These are phyloP conservation scores for Leishmania tarentolae DNA, from an alignment of 208 protist species.

Conservation along the genomic window DNA sequence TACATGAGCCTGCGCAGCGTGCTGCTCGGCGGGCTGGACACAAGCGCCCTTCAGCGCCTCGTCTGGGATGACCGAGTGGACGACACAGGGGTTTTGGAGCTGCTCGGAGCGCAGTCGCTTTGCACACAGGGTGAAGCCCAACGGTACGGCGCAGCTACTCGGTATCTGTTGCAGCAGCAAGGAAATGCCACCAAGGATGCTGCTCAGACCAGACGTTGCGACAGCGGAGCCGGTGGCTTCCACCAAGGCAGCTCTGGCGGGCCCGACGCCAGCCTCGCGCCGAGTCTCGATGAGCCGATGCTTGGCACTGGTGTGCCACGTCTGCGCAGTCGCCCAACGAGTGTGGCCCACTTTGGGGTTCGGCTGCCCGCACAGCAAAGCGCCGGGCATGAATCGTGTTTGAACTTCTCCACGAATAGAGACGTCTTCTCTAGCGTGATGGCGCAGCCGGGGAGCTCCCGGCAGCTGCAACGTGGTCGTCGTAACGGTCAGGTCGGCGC, in stretches of 20 bases:
- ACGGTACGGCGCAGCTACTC: slow-evolving; percentile 30
- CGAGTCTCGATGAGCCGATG: not conserved
- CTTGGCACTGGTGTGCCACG: slow-evolving; percentile 8
- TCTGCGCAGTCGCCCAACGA: slow-evolving; percentile 27
- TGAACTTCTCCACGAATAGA: slow-evolving; percentile 26
- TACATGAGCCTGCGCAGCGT: slow-evolving; percentile 74
- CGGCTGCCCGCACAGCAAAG: slow-evolving; percentile 18
- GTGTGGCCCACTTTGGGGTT: slow-evolving; percentile 31
- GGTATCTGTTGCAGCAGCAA: slow-evolving; percentile 29
- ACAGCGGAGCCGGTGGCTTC: not conserved
- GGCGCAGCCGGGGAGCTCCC: slow-evolving; percentile 4
- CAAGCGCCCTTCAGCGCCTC: slow-evolving; percentile 40
- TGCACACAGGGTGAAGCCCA: slow-evolving; percentile 35
- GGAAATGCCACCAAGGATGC: not conserved
- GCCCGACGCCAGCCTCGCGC: slow-evolving; percentile 1
- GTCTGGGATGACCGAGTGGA: slow-evolving; percentile 54
- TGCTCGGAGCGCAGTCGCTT: slow-evolving; percentile 44
- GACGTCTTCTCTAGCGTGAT: slow-evolving; percentile 50
- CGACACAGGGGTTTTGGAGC: slow-evolving; percentile 53
- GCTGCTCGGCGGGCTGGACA: slow-evolving; percentile 54
- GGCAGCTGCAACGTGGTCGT: too few relatives aligned
- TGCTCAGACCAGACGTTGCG: not conserved
- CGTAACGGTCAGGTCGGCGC: not conserved
- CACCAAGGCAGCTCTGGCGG: not conserved
- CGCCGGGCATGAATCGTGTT: slow-evolving; percentile 20